Conservation (phyloP, 495 filamentous ascomycete species). For the Penicillium diatomitis region DNA sequence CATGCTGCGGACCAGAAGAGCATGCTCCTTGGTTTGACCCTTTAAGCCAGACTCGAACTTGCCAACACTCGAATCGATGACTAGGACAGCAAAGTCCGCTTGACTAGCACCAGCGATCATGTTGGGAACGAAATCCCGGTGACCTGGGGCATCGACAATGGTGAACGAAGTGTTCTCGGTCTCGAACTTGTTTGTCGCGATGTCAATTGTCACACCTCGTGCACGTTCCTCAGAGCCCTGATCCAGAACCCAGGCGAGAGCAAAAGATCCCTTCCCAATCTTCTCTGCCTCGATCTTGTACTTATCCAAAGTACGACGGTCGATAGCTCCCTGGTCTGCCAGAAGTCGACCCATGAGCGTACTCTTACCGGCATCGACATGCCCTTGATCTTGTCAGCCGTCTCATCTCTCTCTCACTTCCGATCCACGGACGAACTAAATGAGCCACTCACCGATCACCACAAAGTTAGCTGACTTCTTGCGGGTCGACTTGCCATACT, state of each 20-base stretch:
- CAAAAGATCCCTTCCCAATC: constrained; percentile 91
- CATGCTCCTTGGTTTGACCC: constrained; percentile 92
- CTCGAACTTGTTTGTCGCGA: constrained; percentile 88
- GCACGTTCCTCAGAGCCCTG: constrained; percentile 77
- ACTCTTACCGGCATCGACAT: constrained; percentile 96
- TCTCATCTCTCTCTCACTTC: not conserved
- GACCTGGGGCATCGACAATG: constrained; percentile 90
- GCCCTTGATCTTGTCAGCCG: constrained; percentile 43
- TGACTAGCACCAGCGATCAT: constrained; percentile 97
- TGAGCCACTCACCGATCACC: constrained; percentile 62
- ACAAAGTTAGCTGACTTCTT: constrained; percentile 91
- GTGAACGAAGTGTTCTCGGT: constrained; percentile 81
- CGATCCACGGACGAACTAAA: not conserved
- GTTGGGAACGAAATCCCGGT: constrained; percentile 93
- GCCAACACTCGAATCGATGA: constrained; percentile 80
- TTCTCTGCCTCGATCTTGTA: constrained; percentile 81
- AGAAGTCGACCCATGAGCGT: constrained; percentile 95
- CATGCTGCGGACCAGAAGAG: constrained; percentile 82
- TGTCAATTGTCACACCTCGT: constrained; percentile 94
- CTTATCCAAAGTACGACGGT: constrained; percentile 78
- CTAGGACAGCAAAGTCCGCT: constrained; percentile 91
- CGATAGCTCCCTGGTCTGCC: constrained; percentile 77
- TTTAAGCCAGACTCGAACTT: constrained; percentile 89
- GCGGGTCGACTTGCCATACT: constrained; percentile 62
- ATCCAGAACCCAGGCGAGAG: constrained; percentile 92